Base-by-base conservation (phyloP, 495 filamentous ascomycete species). In the Hypoxylon fuscum region DNA sequence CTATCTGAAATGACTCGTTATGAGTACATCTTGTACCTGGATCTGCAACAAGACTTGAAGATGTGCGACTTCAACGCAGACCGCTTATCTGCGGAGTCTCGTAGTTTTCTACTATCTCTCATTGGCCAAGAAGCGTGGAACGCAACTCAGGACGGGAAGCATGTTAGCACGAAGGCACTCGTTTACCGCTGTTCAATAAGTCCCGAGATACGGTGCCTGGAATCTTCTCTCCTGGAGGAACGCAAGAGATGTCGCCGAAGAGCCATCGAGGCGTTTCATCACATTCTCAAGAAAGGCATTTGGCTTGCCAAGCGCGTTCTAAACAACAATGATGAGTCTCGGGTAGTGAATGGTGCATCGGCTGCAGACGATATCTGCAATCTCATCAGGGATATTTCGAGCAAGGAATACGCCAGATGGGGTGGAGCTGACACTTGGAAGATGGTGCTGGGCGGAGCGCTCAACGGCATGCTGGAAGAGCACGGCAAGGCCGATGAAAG, bases 241-340 rank as follows among this genome's bases (percentile, higher is more conserved):
- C 44, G 50, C 3, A 5, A 12, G 2, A 9, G 0, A 10, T 38
- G 7, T n/a, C n/a, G n/a, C n/a, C n/a, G n/a, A n/a, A 14, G 21
- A n/a, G 2, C 27, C 3, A 4, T 27, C 25, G 20, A 37, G 0
- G 15, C 64, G 57, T 10, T 55, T 77, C 6, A 44, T 15, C 10
- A 14, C 44, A 65, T 59, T 35, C 46, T 68, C n/a, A 72, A 74
- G 14, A 56, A 72, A 22, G 72, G 74, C 3, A 59, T 73, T 10
- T 79, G 76, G 76, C 59, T 81, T 5, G 68, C 68, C 22, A 48
- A 56, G 41, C 62, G 67, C 9, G 31, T 78, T 8, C 53, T 61
- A 0, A 5, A 20, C 0, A 64, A 74, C 2, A 23, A 62, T 2
- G 18, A 29, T 5, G 51, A 44, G 5, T 64, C 53, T 8, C 22